Conservation (phyloP, 768 basidiomycete species). For the Lactarius deliciosus region DNA sequence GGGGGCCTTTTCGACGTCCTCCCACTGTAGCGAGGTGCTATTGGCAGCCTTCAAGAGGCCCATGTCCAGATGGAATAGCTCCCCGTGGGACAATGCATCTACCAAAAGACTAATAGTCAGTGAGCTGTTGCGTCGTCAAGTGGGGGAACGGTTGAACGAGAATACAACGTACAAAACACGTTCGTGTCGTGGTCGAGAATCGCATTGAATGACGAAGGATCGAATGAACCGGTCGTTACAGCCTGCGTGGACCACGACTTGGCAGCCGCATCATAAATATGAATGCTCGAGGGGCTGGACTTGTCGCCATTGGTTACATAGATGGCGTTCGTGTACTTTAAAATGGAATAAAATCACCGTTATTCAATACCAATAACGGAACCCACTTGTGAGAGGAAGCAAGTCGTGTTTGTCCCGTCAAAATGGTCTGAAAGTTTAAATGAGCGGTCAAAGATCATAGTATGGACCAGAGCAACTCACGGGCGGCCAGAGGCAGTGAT, state of each 20-base stretch:
- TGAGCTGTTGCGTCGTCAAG: not conserved
- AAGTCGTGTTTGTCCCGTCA: constrained; percentile 59
- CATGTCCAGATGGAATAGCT: constrained; percentile 73
- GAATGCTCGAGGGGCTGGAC: constrained; percentile 62
- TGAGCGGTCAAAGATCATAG: constrained; percentile 7
- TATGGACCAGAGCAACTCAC: constrained; percentile 45
- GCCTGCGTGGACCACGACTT: constrained; percentile 80
- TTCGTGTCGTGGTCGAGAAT: constrained; percentile 96
- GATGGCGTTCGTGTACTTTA: constrained; percentile 78
- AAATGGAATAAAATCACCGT: not conserved
- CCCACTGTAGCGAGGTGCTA: constrained; percentile 60
- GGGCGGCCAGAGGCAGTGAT: constrained; percentile 76
- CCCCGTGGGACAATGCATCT: constrained; percentile 70
- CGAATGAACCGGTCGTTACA: constrained; percentile 52
- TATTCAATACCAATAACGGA: not conserved
- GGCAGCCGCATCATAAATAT: constrained; percentile 75
- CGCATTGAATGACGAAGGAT: constrained; percentile 61
- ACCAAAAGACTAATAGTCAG: constrained; percentile 6
- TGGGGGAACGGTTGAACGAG: constrained; percentile 9
- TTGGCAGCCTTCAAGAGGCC: constrained; percentile 59
- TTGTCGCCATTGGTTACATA: constrained; percentile 81
- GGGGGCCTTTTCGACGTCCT: constrained; percentile 53
- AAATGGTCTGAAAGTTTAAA: constrained; percentile 52
- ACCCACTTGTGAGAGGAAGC: constrained; percentile 68
- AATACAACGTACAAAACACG: constrained; percentile 63